These are phyloP conservation scores for Penicillium sp. DNA, from an alignment of 2,329 filamentous ascomycete genomes.

Conservation along the genomic window DNA sequence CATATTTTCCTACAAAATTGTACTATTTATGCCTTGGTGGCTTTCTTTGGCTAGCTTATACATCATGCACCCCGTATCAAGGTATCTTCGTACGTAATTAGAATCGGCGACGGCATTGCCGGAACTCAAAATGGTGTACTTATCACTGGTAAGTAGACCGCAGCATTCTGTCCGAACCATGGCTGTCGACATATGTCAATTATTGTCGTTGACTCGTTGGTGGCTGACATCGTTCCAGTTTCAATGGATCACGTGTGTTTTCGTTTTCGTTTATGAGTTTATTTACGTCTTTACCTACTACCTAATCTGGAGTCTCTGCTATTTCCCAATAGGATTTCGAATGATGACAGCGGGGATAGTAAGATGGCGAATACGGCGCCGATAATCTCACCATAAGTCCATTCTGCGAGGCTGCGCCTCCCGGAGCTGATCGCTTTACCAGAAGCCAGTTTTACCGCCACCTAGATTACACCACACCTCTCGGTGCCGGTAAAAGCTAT, in stretches of 20 bases:
- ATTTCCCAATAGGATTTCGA: not conserved
- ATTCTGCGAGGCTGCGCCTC: too few species aligned
- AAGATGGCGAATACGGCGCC: too few species aligned
- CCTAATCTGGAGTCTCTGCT: not conserved
- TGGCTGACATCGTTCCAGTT: not conserved
- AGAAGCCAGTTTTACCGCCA: too few species aligned
- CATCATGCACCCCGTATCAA: not conserved
- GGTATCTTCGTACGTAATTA: not conserved
- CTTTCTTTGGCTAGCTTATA: not conserved
- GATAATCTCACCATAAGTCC: too few species aligned
- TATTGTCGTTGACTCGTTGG: not conserved
- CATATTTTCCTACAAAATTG: not conserved
- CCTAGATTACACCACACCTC: too few species aligned
- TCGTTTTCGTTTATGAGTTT: not conserved
- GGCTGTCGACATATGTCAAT: too few species aligned
- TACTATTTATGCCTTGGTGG: not conserved
- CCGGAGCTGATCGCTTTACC: too few species aligned
- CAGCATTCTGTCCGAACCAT: too few species aligned
- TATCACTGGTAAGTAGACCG: not conserved
- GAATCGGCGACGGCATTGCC: not conserved
- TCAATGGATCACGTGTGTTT: not conserved
- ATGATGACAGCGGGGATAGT: too few species aligned
- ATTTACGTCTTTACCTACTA: not conserved
- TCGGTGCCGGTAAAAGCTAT: too few species aligned
- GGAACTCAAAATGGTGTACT: not conserved